These are phyloP conservation scores for Cryptosporidium tyzzeri DNA, from an alignment of 169 alveolate species.

Conservation along the genomic window DNA sequence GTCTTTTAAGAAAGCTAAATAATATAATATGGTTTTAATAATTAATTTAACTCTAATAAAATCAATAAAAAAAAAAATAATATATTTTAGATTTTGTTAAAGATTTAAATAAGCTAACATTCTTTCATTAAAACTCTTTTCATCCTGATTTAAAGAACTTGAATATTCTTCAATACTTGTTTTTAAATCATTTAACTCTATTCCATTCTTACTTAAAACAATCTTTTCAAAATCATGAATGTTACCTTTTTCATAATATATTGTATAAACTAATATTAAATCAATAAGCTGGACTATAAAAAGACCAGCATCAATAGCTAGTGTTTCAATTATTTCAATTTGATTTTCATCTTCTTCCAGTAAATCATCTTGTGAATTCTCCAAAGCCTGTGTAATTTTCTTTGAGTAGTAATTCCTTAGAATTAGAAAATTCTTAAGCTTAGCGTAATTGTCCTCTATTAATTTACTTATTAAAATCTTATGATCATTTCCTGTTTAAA, in stretches of 20 bases:
- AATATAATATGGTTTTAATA: slow-evolving; percentile 58
- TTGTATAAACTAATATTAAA: slow-evolving; percentile 13
- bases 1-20: slow-evolving; percentile 27
- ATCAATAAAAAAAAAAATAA: background rate
- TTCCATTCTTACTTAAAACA: background rate
- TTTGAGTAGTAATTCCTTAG: slow-evolving; percentile 42
- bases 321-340: slow-evolving; percentile 35
- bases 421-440: background rate
- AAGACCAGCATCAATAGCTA: slow-evolving; percentile 56
- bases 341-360: slow-evolving; percentile 4
- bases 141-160: slow-evolving; percentile 10
- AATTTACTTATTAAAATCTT: slow-evolving; percentile 22
- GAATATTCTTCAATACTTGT: slow-evolving; percentile 52
- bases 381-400: slow-evolving; percentile 4
- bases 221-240: background rate
- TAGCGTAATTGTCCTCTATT: slow-evolving; percentile 1
- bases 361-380: slow-evolving; percentile 2
- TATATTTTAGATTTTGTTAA: background rate
- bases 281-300: slow-evolving; percentile 59
- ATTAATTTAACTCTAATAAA: background rate
- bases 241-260: background rate
- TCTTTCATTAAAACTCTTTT: background rate
- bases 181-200: slow-evolving; percentile 12
- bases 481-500: slow-evolving; percentile 26
- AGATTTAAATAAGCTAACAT: slow-evolving; percentile 13